phyloP scores from a whole-genome alignment of 208 protist genomes.

The Leishmania braziliensis region DNA sequence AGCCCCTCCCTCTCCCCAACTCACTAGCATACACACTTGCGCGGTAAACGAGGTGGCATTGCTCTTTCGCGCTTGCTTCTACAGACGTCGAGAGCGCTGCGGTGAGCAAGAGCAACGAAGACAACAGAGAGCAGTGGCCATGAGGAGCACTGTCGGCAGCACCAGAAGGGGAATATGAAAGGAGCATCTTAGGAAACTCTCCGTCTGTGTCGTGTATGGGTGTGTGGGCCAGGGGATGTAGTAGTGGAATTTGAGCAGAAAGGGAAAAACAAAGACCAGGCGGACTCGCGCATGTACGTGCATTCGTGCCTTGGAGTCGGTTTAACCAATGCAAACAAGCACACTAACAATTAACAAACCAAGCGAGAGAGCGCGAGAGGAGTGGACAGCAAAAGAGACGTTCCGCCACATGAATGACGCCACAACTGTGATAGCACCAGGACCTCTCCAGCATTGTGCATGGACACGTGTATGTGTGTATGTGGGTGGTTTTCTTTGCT shows the following conservation, averaged over 20 bases:
- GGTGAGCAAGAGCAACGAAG: not conserved
- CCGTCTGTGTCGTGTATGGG: not conserved
- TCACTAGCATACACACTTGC: not conserved
- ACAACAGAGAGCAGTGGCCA: not conserved
- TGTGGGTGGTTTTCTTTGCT: not conserved
- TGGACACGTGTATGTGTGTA: not conserved
- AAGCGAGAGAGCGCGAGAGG: not conserved
- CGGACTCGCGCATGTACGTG: not conserved
- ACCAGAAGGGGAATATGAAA: not conserved
- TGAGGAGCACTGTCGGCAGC: not conserved
- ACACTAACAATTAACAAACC: no score
- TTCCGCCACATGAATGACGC: not conserved
- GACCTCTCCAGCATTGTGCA: no score
- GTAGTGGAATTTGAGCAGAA: not conserved
- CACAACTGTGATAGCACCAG: not conserved
- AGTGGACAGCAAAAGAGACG: not conserved
- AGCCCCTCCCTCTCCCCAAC: not conserved
- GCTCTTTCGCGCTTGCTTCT: not conserved
- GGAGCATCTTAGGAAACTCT: not conserved
- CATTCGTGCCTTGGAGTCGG: not conserved
- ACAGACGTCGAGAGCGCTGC: no score
- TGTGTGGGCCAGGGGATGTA: not conserved
- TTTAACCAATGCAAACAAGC: not conserved
- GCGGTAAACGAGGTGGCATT: slow-evolving; percentile 2
- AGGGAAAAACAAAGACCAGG: not conserved